Evolutionary conservation across 2,329 filamentous ascomycete genomes (phyloP).

Genomic region (Monosporascus sp.): DNA sequence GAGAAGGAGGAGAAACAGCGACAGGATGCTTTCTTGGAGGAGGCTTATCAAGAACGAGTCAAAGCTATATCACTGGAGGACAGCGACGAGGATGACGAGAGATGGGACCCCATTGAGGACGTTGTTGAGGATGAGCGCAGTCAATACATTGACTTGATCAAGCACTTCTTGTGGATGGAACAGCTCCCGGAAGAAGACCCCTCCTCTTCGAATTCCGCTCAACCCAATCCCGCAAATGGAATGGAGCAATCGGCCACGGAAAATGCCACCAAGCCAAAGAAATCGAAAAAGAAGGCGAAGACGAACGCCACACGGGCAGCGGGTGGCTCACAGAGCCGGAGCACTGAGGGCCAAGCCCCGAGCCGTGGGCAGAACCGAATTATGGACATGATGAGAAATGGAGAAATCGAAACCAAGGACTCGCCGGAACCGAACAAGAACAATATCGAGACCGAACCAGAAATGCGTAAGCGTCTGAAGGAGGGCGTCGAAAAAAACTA

Average conservation of each 20-base stretch:
- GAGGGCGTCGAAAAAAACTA: constrained; percentile 32
- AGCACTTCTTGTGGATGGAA: constrained; percentile 38
- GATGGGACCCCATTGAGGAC: constrained; percentile 45
- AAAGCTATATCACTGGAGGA: constrained; percentile 20
- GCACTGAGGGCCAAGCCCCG: not conserved
- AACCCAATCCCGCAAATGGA: not conserved
- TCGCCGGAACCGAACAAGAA: constrained; percentile 28
- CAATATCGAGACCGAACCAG: constrained; percentile 36
- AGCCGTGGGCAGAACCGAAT: constrained; percentile 11
- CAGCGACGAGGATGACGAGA: constrained; percentile 29
- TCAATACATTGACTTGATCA: constrained; percentile 39
- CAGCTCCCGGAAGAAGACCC: constrained; percentile 12
- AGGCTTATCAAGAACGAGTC: constrained; percentile 35
- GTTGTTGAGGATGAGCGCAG: constrained; percentile 38
- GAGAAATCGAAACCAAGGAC: not conserved
- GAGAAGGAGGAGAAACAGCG: constrained; percentile 35
- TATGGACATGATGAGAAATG: constrained; percentile 12
- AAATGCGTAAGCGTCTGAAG: constrained; percentile 34
- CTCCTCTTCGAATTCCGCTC: not conserved
- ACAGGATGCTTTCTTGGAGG: constrained; percentile 39
- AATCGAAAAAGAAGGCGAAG: constrained; percentile 29
- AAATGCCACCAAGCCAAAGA: constrained; percentile 19
- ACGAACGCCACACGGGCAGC: constrained; percentile 11
- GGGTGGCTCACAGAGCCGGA: not conserved
- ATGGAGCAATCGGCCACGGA: constrained; percentile 5